A percentile compares a stretch with the other conserved stretches of the same genome.
Evolutionary conservation across 306 rosid genomes (phyloP).

Genomic region (Sechiopsis laciniata): DNA sequence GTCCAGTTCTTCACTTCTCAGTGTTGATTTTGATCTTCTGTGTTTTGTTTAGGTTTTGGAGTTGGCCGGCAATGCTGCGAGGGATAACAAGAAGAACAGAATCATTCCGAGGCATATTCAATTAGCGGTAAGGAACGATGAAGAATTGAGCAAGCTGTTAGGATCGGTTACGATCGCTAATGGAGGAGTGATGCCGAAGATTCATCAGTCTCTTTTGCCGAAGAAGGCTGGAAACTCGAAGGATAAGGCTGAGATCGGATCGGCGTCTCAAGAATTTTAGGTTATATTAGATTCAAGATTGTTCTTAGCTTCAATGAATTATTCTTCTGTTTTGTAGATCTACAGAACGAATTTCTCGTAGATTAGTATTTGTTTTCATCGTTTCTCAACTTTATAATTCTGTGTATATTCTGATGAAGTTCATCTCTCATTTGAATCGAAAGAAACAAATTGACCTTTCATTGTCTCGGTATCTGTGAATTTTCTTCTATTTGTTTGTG

Average conservation of each 20-base stretch:
- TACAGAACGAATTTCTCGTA: background rate
- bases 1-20: background rate
- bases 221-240: constrained; percentile 38
- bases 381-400: too few species aligned
- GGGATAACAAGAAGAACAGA: constrained; percentile 53
- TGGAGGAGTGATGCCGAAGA: constrained; percentile 27
- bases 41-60: background rate
- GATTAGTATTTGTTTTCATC: background rate
- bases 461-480: background rate
- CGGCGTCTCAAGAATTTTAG: constrained; percentile 56
- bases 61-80: constrained; percentile 10
- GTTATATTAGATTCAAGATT: background rate
- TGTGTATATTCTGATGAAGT: constrained; percentile 7
- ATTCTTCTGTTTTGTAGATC: background rate
- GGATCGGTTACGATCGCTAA: constrained; percentile 59
- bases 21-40: background rate
- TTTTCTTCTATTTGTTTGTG: too few species aligned
- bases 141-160: constrained; percentile 63
- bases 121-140: constrained; percentile 71
- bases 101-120: constrained; percentile 69
- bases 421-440: background rate
- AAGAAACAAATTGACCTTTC: background rate
- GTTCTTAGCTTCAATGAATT: background rate
- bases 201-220: constrained; percentile 53
- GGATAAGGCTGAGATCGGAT: constrained; percentile 50